phyloP scores from a whole-genome alignment of 2,329 filamentous ascomycete genomes.

The Aspergillus nomiae region DNA sequence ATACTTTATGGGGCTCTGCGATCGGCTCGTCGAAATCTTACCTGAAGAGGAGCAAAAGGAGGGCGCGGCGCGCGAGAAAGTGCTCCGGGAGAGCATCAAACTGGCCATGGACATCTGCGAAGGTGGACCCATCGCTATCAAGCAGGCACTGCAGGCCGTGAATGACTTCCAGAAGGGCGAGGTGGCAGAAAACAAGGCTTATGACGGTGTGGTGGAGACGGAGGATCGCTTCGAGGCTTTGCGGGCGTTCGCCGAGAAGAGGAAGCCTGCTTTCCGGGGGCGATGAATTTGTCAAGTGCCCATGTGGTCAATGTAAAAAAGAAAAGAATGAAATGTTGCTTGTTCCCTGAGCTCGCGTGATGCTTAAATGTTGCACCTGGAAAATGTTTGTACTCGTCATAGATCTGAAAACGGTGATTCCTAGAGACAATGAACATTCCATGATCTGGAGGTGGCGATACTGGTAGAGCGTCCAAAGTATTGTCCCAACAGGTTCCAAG shows the following conservation, averaged over 20 bases:
- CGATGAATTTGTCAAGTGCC: slow-evolving; percentile 36
- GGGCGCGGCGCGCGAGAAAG: slow-evolving; percentile 64
- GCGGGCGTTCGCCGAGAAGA: slow-evolving; percentile 78
- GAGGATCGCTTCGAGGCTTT: slow-evolving; percentile 89
- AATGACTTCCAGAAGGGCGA: slow-evolving; percentile 66
- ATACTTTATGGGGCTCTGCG: slow-evolving; percentile 86
- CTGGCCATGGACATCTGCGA: slow-evolving; percentile 85
- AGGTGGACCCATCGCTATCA: slow-evolving; percentile 80
- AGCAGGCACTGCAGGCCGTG: slow-evolving; percentile 78
- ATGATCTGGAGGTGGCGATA: neutral
- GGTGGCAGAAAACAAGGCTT: slow-evolving; percentile 82
- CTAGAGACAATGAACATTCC: neutral
- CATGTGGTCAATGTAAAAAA: neutral
- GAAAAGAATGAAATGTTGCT: neutral
- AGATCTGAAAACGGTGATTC: neutral
- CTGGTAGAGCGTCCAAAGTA: neutral
- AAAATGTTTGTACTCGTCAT: neutral
- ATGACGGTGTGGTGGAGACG: slow-evolving; percentile 78
- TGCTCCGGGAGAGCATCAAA: slow-evolving; percentile 73
- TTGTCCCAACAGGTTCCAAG: neutral
- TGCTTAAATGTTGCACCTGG: neutral
- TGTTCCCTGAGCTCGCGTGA: neutral
- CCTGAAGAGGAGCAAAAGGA: slow-evolving; percentile 56
- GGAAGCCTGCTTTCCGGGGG: slow-evolving; percentile 68
- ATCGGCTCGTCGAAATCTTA: slow-evolving; percentile 81